A percentile compares a stretch with the other conserved stretches of the same genome.
Conservation (phyloP, 441 rosid genomes). For the Flueggea neowawraea region DNA sequence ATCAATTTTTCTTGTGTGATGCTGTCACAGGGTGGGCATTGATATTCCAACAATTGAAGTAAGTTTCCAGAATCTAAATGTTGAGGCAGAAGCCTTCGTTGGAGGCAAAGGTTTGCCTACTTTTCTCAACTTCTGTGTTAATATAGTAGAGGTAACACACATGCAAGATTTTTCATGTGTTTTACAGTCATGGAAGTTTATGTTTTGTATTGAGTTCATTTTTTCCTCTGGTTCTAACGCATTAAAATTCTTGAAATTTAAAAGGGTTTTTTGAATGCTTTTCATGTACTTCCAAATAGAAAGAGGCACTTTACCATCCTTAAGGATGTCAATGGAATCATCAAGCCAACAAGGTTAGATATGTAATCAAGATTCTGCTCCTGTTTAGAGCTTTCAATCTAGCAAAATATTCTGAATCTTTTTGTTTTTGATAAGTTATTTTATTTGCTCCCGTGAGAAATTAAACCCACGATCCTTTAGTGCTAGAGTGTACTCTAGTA, state of each 20-base stretch:
- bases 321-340: constrained; percentile 62
- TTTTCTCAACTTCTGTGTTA: constrained; percentile 34
- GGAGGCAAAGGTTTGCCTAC: constrained; percentile 71
- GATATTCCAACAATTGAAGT: constrained; percentile 69
- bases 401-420: no score
- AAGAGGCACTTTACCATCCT: constrained; percentile 58
- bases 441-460: no score
- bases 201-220: no score
- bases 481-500: no score
- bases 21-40: constrained; percentile 50
- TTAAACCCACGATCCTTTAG: no score
- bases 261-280: constrained; percentile 39
- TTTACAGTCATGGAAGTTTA: no score
- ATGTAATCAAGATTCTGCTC: background rate
- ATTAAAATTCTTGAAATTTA: background rate
- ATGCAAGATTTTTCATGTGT: no score
- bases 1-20: background rate
- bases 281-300: constrained; percentile 47
- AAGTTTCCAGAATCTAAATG: constrained; percentile 55
- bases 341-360: constrained; percentile 59
- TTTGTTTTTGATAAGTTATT: no score
- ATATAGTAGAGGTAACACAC: constrained; percentile 38
- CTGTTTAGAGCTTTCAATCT: background rate
- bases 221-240: background rate
- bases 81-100: constrained; percentile 56